Conservation (phyloP, 192 early-diverging fungal genomes). For the Backusella circina region DNA sequence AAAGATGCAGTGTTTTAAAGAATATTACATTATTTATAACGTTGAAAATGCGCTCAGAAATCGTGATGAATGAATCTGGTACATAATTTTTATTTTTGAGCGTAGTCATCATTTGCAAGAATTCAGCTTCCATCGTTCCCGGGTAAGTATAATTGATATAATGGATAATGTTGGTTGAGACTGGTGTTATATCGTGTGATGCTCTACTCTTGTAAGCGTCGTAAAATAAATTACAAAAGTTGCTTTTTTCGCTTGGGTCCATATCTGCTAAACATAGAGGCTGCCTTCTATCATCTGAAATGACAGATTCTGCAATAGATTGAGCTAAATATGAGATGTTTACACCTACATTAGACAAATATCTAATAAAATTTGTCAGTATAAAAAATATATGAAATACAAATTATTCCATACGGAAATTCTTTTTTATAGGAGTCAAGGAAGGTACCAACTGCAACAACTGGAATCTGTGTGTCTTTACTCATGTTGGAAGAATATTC, state of each 20-base stretch:
- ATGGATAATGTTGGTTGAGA: background rate
- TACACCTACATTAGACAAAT: constrained; percentile 12
- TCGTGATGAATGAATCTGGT: constrained; percentile 14
- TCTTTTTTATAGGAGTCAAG: background rate
- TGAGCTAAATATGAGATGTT: constrained; percentile 5
- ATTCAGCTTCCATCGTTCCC: background rate
- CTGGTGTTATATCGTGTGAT: background rate
- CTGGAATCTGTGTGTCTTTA: background rate
- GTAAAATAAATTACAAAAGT: constrained; percentile 3
- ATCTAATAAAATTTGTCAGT: constrained; percentile 4
- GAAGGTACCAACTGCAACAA: background rate
- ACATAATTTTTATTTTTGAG: background rate
- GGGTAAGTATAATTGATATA: background rate
- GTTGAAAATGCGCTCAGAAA: constrained; percentile 18
- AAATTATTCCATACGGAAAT: background rate
- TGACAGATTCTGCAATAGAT: background rate
- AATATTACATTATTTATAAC: constrained; percentile 9
- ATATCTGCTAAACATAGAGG: constrained; percentile 12
- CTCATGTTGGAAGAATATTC: constrained; percentile 2
- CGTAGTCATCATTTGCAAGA: background rate
- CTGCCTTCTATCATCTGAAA: background rate
- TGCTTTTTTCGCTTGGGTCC: background rate
- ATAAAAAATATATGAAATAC: background rate
- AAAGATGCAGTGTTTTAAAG: background rate
- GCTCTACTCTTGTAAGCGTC: background rate